phyloP scores from a whole-genome alignment of 2,329 filamentous ascomycete species.

The Phyllosticta paracitricarpa region DNA sequence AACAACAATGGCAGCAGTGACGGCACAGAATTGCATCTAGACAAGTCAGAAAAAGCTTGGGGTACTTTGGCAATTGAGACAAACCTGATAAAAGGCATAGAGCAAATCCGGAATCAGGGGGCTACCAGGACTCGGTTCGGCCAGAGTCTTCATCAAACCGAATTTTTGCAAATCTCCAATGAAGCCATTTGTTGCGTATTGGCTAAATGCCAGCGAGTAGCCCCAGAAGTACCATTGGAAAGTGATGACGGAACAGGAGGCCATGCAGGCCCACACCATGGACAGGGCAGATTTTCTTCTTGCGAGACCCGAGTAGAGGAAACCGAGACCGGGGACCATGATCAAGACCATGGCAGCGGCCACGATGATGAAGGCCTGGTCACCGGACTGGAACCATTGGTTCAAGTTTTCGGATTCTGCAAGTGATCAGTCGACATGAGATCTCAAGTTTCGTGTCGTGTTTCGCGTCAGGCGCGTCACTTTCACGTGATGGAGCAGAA shows the following conservation, averaged over 20 bases:
- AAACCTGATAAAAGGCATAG: constrained; percentile 86
- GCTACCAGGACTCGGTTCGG: constrained; percentile 74
- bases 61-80: constrained; percentile 13
- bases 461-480: neutral
- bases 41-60: constrained; percentile 12
- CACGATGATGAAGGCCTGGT: constrained; percentile 88
- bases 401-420: constrained; percentile 79
- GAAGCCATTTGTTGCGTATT: constrained; percentile 71
- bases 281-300: constrained; percentile 94
- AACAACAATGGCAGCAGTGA: constrained; percentile 83
- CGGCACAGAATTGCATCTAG: constrained; percentile 93
- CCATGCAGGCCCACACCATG: constrained; percentile 96
- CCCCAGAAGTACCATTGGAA: constrained; percentile 99
- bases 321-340: constrained; percentile 94
- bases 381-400: constrained; percentile 87
- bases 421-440: constrained; percentile 6
- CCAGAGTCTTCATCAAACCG: constrained; percentile 76
- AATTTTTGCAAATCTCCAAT: constrained; percentile 89
- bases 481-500: neutral
- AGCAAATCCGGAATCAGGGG: constrained; percentile 81
- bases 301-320: constrained; percentile 96
- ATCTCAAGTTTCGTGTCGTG: neutral
- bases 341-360: constrained; percentile 85
- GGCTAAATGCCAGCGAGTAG: constrained; percentile 87
- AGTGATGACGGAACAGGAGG: constrained; percentile 76